These are phyloP conservation scores for Pharnaceum exiguum DNA, from an alignment of 148 eudicot species.

Conservation along the genomic window DNA sequence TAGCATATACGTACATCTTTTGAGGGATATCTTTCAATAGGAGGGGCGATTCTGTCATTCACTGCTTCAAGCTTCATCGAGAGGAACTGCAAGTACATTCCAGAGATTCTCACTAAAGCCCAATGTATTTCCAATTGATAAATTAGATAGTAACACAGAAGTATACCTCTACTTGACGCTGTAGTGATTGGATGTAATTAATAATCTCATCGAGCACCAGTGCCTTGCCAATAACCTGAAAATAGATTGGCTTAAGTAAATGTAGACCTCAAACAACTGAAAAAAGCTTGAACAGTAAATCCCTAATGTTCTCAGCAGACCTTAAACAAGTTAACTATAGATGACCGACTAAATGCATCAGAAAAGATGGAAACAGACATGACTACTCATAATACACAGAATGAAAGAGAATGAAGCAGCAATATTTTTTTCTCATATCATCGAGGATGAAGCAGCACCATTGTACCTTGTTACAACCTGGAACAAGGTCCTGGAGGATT, in stretches of 20 bases:
- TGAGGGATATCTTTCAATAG: constrained; percentile 62
- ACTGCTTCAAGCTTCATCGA: constrained; percentile 95
- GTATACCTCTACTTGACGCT: constrained; percentile 88
- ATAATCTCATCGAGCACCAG: constrained; percentile 92
- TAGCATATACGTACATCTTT: constrained; percentile 66
- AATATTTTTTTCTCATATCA: background rate
- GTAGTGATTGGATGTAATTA: constrained; percentile 90
- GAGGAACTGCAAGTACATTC: constrained; percentile 56
- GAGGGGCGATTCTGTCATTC: constrained; percentile 53
- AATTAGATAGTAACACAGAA: constrained; percentile 1
- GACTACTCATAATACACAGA: constrained; percentile 1
- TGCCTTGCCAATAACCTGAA: constrained; percentile 92
- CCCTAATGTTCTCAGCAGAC: too few species aligned
- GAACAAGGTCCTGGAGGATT: constrained; percentile 84
- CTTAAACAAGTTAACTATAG: too few species aligned
- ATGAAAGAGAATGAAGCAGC: too few species aligned
- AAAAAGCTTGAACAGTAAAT: background rate
- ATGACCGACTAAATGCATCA: background rate
- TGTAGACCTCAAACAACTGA: background rate
- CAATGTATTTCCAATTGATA: background rate
- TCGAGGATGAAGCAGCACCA: background rate
- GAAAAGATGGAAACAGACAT: background rate
- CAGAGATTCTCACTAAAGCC: constrained; percentile 5
- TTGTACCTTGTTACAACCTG: constrained; percentile 86
- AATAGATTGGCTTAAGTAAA: constrained; percentile 12